Percentiles rank a stretch among this genome's conserved stretches.
Conservation (phyloP, 75 land plant genomes). For the Cupressus sempervirens region DNA sequence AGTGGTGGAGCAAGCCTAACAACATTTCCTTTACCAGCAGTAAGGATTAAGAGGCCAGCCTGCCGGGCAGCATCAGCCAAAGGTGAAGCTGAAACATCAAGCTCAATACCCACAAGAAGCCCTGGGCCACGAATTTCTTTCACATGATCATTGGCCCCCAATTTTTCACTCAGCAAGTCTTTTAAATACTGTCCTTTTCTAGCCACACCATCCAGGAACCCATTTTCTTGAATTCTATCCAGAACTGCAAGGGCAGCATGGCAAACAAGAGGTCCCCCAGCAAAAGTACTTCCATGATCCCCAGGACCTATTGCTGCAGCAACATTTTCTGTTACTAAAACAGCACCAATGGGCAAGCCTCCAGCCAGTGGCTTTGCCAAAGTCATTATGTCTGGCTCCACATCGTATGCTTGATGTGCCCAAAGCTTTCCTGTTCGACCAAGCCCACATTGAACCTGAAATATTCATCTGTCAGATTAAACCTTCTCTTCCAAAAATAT, state of each 20-base stretch:
- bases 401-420: conserved; percentile 84
- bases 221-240: conserved; percentile 61
- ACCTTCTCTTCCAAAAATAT: background rate
- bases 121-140: conserved; percentile 81
- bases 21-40: conserved; percentile 83
- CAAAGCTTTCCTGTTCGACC: conserved; percentile 84
- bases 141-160: conserved; percentile 59
- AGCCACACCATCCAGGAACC: conserved; percentile 64
- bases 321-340: conserved; percentile 64
- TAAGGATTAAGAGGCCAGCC: conserved; percentile 67
- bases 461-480: background rate
- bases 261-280: conserved; percentile 85
- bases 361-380: conserved; percentile 96
- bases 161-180: conserved; percentile 31
- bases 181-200: conserved; percentile 59
- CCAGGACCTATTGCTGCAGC: conserved; percentile 61
- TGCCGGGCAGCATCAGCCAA: conserved; percentile 67
- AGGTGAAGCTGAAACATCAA: conserved; percentile 68
- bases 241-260: conserved; percentile 71
- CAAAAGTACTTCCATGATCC: conserved; percentile 96
- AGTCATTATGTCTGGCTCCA: conserved; percentile 90
- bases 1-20: conserved; percentile 91
- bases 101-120: conserved; percentile 76
- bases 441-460: conserved; percentile 91
- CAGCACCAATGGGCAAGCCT: conserved; percentile 91